Percentiles rank a stretch among this genome's conserved stretches.
phyloP scores from a whole-genome alignment of 1,139 yeast genomes.

The Candida sp. region DNA sequence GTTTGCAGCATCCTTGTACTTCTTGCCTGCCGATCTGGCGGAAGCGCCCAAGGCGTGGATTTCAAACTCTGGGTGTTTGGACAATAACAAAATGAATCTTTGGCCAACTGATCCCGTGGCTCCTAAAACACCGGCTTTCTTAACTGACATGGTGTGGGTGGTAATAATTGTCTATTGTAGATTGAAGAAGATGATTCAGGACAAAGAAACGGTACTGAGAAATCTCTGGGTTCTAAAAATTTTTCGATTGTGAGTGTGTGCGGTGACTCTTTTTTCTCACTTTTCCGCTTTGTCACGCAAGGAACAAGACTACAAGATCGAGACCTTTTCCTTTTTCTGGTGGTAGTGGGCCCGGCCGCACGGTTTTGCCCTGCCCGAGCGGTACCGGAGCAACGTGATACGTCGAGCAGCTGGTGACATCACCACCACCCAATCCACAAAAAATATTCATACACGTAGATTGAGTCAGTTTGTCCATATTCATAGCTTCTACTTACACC shows the following conservation, averaged over 20 bases:
- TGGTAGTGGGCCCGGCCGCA: no score
- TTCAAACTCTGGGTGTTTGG: constrained; percentile 91
- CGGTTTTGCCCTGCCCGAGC: no score
- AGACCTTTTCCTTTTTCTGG: not conserved
- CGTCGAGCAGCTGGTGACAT: no score
- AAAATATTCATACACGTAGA: not conserved
- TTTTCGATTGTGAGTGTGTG: not conserved
- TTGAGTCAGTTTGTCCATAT: not conserved
- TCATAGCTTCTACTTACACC: not conserved
- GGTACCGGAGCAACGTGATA: not conserved
- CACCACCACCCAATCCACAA: not conserved
- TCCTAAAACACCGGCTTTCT: constrained; percentile 88
- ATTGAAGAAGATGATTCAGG: not conserved
- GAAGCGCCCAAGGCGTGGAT: constrained; percentile 91
- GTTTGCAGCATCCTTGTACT: constrained; percentile 81
- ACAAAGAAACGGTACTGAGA: not conserved
- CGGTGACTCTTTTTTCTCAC: not conserved
- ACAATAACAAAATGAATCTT: constrained; percentile 83
- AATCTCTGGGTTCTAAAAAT: not conserved
- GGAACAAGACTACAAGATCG: not conserved
- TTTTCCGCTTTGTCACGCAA: not conserved
- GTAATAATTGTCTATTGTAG: not conserved
- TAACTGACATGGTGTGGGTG: constrained; percentile 23
- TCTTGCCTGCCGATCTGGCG: constrained; percentile 90
- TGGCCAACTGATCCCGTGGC: constrained; percentile 99